Evolutionary conservation across 2,329 filamentous ascomycete genomes (phyloP).

Genomic region (Nothopassalora personata): DNA sequence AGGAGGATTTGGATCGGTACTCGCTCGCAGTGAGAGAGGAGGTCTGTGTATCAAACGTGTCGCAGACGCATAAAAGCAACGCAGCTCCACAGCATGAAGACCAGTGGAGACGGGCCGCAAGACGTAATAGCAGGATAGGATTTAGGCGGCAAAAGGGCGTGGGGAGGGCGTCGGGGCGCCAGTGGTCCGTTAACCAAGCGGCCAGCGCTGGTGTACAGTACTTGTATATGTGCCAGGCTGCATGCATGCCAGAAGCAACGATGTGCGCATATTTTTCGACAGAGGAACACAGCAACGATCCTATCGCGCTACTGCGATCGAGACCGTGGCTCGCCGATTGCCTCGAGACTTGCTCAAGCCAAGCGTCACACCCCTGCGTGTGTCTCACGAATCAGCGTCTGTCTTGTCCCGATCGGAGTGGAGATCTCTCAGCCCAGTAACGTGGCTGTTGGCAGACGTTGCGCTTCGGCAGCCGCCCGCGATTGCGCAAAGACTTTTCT

Average conservation of each 20-base stretch:
- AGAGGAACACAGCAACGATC: constrained; percentile 1
- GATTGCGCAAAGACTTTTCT: neutral
- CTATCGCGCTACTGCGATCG: constrained; percentile 1
- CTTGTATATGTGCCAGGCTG: neutral
- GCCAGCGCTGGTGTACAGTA: neutral
- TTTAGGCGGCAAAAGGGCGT: constrained; percentile 4
- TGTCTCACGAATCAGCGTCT: neutral
- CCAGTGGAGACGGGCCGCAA: neutral
- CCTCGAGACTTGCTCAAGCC: neutral
- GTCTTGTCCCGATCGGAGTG: neutral
- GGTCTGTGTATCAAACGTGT: neutral
- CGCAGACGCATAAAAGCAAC: neutral
- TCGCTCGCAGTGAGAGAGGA: neutral
- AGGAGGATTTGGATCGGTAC: neutral
- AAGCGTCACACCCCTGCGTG: neutral
- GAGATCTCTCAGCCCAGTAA: neutral
- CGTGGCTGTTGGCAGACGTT: constrained; percentile 5
- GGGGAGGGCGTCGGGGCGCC: neutral
- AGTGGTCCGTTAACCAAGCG: neutral
- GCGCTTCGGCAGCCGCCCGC: neutral
- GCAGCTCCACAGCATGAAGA: neutral
- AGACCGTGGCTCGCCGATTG: constrained; percentile 1
- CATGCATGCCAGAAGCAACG: neutral
- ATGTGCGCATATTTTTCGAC: neutral
- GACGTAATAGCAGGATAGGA: constrained; percentile 1